Conservation (phyloP, 2,329 filamentous ascomycete genomes). For the Claviceps monticola region DNA sequence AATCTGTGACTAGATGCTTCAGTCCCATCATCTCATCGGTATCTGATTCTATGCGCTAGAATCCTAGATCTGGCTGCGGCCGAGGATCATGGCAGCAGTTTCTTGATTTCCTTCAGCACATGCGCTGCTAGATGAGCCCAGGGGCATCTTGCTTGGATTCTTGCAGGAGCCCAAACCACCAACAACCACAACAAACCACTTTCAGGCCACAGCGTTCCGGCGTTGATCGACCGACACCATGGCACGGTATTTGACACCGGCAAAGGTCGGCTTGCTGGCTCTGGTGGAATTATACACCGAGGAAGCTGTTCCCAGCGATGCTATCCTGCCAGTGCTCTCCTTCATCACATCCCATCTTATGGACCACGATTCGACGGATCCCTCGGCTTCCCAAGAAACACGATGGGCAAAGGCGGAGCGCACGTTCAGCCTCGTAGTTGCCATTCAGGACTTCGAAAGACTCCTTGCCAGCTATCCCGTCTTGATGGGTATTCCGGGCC, state of each 20-base stretch:
- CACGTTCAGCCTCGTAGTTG: slow-evolving; percentile 37
- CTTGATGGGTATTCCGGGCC: slow-evolving; percentile 49
- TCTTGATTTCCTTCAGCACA: not conserved
- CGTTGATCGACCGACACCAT: slow-evolving; percentile 30
- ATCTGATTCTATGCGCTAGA: not conserved
- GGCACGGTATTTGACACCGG: slow-evolving; percentile 76
- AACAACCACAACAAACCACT: not conserved
- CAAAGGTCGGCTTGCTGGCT: slow-evolving; percentile 70
- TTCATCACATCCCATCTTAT: slow-evolving; percentile 64
- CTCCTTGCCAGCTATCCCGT: slow-evolving; percentile 39
- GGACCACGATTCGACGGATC: slow-evolving; percentile 24
- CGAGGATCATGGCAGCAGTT: not conserved
- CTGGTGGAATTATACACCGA: slow-evolving; percentile 73
- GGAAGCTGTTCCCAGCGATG: slow-evolving; percentile 50
- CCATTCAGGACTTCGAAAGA: slow-evolving; percentile 45
- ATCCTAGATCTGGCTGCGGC: not conserved
- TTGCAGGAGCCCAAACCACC: not conserved
- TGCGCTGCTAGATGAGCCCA: not conserved
- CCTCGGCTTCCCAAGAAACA: slow-evolving; percentile 12
- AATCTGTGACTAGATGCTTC: not conserved
- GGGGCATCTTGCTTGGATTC: not conserved
- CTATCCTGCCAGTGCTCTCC: slow-evolving; percentile 62
- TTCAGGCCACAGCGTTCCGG: not conserved
- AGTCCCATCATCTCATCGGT: too few relatives aligned
- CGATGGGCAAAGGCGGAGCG: slow-evolving; percentile 36